Evolutionary conservation across 1,284 basidiomycete genomes (phyloP).

Genomic region (Xanthoconium separans): DNA sequence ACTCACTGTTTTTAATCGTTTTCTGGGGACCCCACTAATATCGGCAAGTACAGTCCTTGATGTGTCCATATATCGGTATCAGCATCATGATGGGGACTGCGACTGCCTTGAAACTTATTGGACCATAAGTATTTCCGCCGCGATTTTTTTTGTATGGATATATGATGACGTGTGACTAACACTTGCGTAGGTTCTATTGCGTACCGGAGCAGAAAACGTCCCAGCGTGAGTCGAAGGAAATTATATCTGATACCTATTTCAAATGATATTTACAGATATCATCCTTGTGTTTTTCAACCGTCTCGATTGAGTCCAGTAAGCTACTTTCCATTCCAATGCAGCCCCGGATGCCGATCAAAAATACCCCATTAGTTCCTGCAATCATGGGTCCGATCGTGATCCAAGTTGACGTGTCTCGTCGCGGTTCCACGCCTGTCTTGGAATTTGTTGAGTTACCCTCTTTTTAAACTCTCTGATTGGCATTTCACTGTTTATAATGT

Average conservation of each 20-base stretch:
- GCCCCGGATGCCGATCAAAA: neutral
- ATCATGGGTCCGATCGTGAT: constrained; percentile 53
- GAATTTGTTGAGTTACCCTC: no score
- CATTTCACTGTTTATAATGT: no score
- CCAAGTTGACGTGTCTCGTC: constrained; percentile 36
- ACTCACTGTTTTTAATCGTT: neutral
- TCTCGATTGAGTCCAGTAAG: constrained; percentile 43
- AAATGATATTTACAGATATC: constrained; percentile 34
- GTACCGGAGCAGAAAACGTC: constrained; percentile 42
- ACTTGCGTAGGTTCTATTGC: constrained; percentile 38
- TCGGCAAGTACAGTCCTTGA: constrained; percentile 21
- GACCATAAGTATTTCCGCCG: constrained; percentile 43
- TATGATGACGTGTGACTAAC: neutral
- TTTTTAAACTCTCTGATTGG: no score
- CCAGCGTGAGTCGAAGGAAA: constrained; percentile 39
- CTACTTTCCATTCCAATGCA: neutral
- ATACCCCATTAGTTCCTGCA: constrained; percentile 34
- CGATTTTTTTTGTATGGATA: constrained; percentile 44
- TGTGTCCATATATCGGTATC: constrained; percentile 25
- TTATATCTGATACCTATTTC: neutral
- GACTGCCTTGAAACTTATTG: constrained; percentile 36
- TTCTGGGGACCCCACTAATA: constrained; percentile 34
- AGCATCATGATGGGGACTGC: constrained; percentile 46
- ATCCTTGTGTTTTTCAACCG: constrained; percentile 42
- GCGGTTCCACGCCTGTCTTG: no score